These are phyloP conservation scores for Ascoidea asiatica DNA, from an alignment of 805 yeast species.

Conservation along the genomic window DNA sequence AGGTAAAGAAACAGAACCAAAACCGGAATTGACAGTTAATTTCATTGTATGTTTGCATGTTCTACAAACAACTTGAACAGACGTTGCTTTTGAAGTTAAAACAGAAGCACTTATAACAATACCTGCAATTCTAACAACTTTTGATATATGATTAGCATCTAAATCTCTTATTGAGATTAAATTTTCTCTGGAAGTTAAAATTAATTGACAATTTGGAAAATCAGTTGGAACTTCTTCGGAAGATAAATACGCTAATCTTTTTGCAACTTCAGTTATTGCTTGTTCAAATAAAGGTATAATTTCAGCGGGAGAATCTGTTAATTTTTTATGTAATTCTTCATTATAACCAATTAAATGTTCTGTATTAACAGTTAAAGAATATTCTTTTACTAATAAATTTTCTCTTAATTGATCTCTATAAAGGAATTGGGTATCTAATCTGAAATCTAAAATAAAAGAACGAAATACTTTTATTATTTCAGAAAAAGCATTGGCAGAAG, in stretches of 20 bases:
- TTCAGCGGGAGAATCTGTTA: constrained; percentile 78
- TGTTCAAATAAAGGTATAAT: constrained; percentile 76
- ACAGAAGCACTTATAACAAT: constrained; percentile 88
- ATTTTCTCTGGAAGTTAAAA: constrained; percentile 59
- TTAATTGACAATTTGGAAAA: constrained; percentile 77
- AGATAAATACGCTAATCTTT: constrained; percentile 39
- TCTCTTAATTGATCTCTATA: constrained; percentile 88
- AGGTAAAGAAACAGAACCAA: constrained; percentile 61
- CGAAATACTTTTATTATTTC: constrained; percentile 70
- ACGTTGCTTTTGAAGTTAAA: constrained; percentile 74
- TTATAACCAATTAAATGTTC: constrained; percentile 81
- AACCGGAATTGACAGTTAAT: constrained; percentile 48
- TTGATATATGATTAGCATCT: constrained; percentile 78
- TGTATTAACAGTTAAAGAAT: constrained; percentile 57
- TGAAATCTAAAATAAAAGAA: constrained; percentile 71
- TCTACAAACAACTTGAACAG: constrained; percentile 74
- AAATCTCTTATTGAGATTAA: constrained; percentile 66
- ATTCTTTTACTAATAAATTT: constrained; percentile 66
- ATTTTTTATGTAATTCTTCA: constrained; percentile 75
- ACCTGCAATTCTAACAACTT: constrained; percentile 84
- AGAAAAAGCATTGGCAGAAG: constrained; percentile 45
- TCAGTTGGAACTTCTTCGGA: constrained; percentile 31
- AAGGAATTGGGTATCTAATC: constrained; percentile 68
- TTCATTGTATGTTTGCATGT: constrained; percentile 72
- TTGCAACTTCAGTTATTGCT: constrained; percentile 79